Conservation (phyloP, 2,329 filamentous ascomycete species). For the Microdochium paspali region DNA sequence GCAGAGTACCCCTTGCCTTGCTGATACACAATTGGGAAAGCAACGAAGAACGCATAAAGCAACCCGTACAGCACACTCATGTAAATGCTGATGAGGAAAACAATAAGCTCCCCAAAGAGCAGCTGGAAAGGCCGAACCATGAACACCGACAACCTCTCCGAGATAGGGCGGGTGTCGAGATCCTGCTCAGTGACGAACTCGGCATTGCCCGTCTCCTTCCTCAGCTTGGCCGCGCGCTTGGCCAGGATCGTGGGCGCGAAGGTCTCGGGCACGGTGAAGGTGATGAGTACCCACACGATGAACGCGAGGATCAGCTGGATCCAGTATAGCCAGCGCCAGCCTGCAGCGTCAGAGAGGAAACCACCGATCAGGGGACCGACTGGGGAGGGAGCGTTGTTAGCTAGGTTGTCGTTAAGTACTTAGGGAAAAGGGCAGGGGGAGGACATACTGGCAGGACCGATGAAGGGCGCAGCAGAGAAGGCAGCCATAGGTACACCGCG, state of each 20-base stretch:
- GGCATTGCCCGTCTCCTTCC: conserved; percentile 56
- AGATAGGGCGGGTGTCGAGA: conserved; percentile 60
- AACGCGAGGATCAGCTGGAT: conserved; percentile 70
- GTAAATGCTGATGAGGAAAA: conserved; percentile 74
- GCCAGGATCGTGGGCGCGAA: conserved; percentile 74
- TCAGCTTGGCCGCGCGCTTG: conserved; percentile 59
- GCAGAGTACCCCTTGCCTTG: conserved; percentile 70
- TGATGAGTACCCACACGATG: conserved; percentile 64
- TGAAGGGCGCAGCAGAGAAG: conserved; percentile 74
- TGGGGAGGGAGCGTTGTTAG: too few species aligned
- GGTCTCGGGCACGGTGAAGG: conserved; percentile 84
- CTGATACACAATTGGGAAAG: conserved; percentile 63
- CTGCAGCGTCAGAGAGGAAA: conserved; percentile 58
- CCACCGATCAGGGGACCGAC: conserved; percentile 69
- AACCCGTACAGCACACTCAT: conserved; percentile 75
- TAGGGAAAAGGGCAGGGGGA: neutral
- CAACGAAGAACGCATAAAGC: conserved; percentile 70
- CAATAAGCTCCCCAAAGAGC: conserved; percentile 75
- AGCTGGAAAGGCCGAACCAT: conserved; percentile 77
- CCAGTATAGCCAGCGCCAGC: conserved; percentile 84
- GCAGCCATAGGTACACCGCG: conserved; percentile 80
- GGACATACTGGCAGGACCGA: conserved; percentile 59
- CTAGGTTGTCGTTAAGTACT: too few species aligned
- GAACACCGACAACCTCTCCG: conserved; percentile 63
- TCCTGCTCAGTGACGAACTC: conserved; percentile 73